A percentile compares a stretch with the other conserved stretches of the same genome.
Evolutionary conservation across 192 early-diverging fungal genomes (phyloP).

Genomic region (Coemansia sp.): DNA sequence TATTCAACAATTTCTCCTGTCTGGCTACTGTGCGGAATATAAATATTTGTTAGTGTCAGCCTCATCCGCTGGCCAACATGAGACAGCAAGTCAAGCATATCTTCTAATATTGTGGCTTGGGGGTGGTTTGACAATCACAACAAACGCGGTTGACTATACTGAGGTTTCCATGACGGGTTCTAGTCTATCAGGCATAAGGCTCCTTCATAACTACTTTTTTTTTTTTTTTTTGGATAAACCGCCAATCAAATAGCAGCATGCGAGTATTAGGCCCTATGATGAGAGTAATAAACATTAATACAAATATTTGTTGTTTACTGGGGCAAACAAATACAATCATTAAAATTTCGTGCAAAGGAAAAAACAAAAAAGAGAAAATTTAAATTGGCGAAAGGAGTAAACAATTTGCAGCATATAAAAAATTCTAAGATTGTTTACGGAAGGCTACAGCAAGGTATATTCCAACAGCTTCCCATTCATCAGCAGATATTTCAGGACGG

Average conservation of each 20-base stretch:
- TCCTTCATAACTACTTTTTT: conserved; percentile 56
- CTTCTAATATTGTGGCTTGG: conserved; percentile 16
- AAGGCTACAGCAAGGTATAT: conserved; percentile 45
- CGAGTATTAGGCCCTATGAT: too few relatives aligned
- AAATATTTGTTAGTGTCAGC: neutral
- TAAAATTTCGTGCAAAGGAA: too few relatives aligned
- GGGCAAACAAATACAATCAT: too few relatives aligned
- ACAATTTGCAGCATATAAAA: neutral
- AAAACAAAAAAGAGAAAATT: too few relatives aligned
- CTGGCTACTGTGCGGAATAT: too few relatives aligned
- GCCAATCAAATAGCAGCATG: too few relatives aligned
- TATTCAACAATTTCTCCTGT: too few relatives aligned
- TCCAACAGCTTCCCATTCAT: conserved; percentile 94
- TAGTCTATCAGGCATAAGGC: conserved; percentile 18
- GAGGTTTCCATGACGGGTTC: conserved; percentile 9
- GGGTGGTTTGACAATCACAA: conserved; percentile 10
- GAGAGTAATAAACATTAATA: neutral
- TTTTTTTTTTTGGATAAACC: too few relatives aligned
- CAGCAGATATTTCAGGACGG: conserved; percentile 63
- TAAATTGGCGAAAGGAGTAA: too few relatives aligned
- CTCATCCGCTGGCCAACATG: conserved; percentile 4
- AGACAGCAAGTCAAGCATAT: conserved; percentile 5
- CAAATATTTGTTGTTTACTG: neutral
- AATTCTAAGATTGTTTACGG: conserved; percentile 42
- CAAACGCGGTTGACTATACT: conserved; percentile 52